A percentile compares a stretch with the other conserved stretches of the same genome.
phyloP scores from a whole-genome alignment of 208 protist genomes.

The Leishmania lainsoni region DNA sequence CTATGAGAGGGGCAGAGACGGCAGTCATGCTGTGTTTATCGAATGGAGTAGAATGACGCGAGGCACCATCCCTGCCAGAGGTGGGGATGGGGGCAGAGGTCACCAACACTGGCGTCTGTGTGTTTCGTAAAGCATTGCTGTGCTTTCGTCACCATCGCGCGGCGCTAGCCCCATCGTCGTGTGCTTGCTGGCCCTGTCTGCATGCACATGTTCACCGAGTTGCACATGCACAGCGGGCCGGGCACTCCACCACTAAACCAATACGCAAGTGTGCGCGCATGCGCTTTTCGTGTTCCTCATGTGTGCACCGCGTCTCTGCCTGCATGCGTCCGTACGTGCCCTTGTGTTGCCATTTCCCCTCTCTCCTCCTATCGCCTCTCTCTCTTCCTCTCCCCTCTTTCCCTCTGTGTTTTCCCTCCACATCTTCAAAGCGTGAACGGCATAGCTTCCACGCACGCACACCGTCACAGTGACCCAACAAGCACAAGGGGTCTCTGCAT shows the following conservation, averaged over 20 bases:
- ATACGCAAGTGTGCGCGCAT: not conserved
- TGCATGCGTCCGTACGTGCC: not conserved
- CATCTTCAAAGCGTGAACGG: not conserved
- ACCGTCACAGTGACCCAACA: not conserved
- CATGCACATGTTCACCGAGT: not conserved
- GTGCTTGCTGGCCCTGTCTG: not conserved
- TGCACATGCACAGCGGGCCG: not conserved
- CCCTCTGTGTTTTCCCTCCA: not conserved
- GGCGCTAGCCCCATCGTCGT: not conserved
- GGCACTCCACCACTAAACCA: not conserved
- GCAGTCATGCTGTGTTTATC: not conserved
- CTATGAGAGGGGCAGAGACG: not conserved
- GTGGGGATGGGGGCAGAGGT: not conserved
- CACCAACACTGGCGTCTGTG: not conserved
- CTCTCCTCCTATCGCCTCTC: not conserved
- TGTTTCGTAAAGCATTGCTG: not conserved
- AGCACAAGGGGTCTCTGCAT: not conserved
- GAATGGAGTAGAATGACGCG: no score
- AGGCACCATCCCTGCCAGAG: no score
- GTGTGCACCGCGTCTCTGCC: not conserved
- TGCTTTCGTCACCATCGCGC: not conserved
- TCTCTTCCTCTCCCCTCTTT: not conserved
- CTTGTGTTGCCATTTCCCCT: not conserved
- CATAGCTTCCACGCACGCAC: not conserved
- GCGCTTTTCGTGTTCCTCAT: not conserved